phyloP scores from a whole-genome alignment of 768 basidiomycete genomes.

The Pisolithus microcarpus region DNA sequence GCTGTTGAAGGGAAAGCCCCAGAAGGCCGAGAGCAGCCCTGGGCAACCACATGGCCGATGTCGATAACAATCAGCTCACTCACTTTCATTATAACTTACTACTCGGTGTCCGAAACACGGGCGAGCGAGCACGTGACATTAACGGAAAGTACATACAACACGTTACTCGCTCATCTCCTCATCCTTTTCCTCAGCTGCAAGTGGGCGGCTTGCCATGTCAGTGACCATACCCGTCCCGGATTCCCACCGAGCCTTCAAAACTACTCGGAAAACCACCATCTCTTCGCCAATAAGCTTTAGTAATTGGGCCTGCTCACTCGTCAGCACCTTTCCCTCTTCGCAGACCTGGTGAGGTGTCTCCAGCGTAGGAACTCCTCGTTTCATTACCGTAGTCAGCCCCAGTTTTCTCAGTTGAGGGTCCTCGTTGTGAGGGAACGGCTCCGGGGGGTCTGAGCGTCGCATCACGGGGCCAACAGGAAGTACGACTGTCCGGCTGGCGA shows the following conservation, averaged over 20 bases:
- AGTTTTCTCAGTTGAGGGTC: conserved; percentile 93
- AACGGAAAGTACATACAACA: neutral
- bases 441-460: conserved; percentile 72
- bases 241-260: conserved; percentile 68
- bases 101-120: too few relatives aligned
- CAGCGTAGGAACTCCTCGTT: conserved; percentile 82
- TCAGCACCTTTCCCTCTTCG: conserved; percentile 70
- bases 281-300: conserved; percentile 86
- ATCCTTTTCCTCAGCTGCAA: conserved; percentile 33
- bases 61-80: neutral
- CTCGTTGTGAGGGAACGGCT: conserved; percentile 94
- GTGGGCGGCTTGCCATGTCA: conserved; percentile 42
- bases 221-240: conserved; percentile 57
- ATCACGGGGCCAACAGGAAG: conserved; percentile 83
- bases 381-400: conserved; percentile 78
- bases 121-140: too few relatives aligned
- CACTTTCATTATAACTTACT: too few relatives aligned
- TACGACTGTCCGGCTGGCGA: conserved; percentile 63
- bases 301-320: conserved; percentile 84
- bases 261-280: conserved; percentile 79
- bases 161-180: conserved; percentile 49
- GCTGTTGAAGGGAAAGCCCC: conserved; percentile 49
- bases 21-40: conserved; percentile 37
- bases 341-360: conserved; percentile 78
- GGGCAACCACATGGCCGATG: conserved; percentile 41